Conservation (phyloP, 2,329 filamentous ascomycete genomes). For the Monosporascus sp. region DNA sequence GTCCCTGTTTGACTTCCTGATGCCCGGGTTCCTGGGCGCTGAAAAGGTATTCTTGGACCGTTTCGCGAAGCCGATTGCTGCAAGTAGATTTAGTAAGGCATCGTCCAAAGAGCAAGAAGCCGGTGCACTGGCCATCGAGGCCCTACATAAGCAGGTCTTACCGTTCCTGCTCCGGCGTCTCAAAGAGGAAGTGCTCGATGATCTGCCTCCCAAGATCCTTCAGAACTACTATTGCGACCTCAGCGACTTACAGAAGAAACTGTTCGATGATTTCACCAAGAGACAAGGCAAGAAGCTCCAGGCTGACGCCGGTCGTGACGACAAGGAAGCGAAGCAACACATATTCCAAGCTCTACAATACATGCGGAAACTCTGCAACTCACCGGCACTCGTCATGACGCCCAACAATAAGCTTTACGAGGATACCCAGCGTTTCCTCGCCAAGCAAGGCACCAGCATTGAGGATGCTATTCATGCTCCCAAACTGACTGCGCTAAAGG, state of each 20-base stretch:
- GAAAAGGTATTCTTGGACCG: slow-evolving; percentile 94
- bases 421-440: slow-evolving; percentile 75
- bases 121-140: slow-evolving; percentile 91
- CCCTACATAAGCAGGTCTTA: slow-evolving; percentile 95
- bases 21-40: slow-evolving; percentile 95
- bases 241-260: slow-evolving; percentile 86
- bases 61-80: slow-evolving; percentile 91
- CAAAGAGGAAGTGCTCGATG: slow-evolving; percentile 95
- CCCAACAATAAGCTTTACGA: slow-evolving; percentile 87
- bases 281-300: slow-evolving; percentile 86
- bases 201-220: slow-evolving; percentile 94
- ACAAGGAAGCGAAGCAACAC: slow-evolving; percentile 93
- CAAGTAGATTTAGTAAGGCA: slow-evolving; percentile 91
- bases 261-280: slow-evolving; percentile 95
- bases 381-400: slow-evolving; percentile 92
- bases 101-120: slow-evolving; percentile 98
- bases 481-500: slow-evolving; percentile 83
- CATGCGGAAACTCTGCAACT: slow-evolving; percentile 99
- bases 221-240: slow-evolving; percentile 99
- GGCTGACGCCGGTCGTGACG: slow-evolving; percentile 74
- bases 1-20: slow-evolving; percentile 97
- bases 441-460: slow-evolving; percentile 72
- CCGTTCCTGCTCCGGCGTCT: slow-evolving; percentile 93
- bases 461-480: slow-evolving; percentile 85
- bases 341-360: slow-evolving; percentile 99